Evolutionary conservation across 2,329 filamentous ascomycete species (phyloP), one percentile per base, ranked within the genome.

Genomic region (Fusarium veterinarium): DNA sequence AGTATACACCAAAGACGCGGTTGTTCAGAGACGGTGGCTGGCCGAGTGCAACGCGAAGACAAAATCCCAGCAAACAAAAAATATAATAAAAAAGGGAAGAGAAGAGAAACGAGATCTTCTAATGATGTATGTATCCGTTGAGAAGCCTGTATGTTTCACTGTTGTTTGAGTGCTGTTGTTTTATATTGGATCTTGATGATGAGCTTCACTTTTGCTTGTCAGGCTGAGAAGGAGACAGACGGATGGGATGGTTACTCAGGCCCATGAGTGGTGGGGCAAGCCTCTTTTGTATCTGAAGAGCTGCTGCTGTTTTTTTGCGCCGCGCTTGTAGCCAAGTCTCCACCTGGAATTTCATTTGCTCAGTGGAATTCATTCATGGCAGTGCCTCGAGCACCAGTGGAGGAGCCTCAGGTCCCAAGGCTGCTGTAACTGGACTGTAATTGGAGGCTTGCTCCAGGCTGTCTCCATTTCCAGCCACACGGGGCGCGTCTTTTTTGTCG

Each of bases 241-340:
- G 73, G 69, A 76, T 58, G 67, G 67, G 74, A 73, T 72, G 65
- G 74, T 73, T 74, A 73, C 74, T 75, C 65, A 67, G 74, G 64
- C 64, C 71, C 62, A 73, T 73, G 74, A 77, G 76, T 77, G 76
- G 76, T 77, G 76, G 76, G 76, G 76, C 76, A 77, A 75, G 73
- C 75, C 71, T 75, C 76, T 77, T 77, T 77, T 77, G 76, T 77
- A 77, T 75, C 62, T 67, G 72, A 53, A 56, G 53, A 67, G 62
- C 64, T 67, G 28, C 52, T 58, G 35, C 44, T 67, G 56, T 48
- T 37, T 61, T 61, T 38, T 59, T 68, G 63, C 67, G 45, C 64
- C 49, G 69, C 64, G 48, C 66, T 70, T 71, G 65, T 42, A 57
- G 51, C 61, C 57, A 52, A 38, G 51, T 52, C 58, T 61, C 69